phyloP scores from a whole-genome alignment of 1,139 yeast genomes.

The Torulaspora globosa region DNA sequence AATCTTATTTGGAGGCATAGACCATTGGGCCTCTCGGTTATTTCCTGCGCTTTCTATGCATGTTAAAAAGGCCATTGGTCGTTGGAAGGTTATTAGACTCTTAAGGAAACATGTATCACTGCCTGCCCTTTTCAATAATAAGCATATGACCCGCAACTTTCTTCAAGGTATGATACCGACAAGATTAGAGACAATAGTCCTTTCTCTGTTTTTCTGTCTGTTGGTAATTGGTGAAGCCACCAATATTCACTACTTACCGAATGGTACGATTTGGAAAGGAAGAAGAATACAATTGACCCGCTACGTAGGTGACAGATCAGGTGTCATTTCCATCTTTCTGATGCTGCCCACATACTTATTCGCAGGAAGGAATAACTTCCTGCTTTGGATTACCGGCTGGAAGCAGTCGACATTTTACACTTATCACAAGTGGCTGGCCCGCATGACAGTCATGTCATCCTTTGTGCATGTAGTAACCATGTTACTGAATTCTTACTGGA shows the following conservation, averaged over 20 bases:
- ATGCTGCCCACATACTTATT: slow-evolving; percentile 51
- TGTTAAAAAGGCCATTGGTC: slow-evolving; percentile 40
- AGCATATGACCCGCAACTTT: slow-evolving; percentile 18
- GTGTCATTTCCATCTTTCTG: slow-evolving; percentile 43
- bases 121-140: slow-evolving; percentile 44
- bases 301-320: slow-evolving; percentile 57
- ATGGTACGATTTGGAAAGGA: slow-evolving; percentile 42
- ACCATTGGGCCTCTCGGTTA: slow-evolving; percentile 37
- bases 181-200: slow-evolving; percentile 53
- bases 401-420: slow-evolving; percentile 55
- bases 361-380: slow-evolving; percentile 63
- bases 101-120: slow-evolving; percentile 47
- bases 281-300: slow-evolving; percentile 47
- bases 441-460: slow-evolving; percentile 34
- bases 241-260: slow-evolving; percentile 42
- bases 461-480: slow-evolving; percentile 31
- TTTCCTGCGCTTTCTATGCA: slow-evolving; percentile 18
- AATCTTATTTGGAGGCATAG: slow-evolving; percentile 41
- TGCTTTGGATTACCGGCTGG: slow-evolving; percentile 66
- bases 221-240: slow-evolving; percentile 44
- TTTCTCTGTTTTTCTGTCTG: slow-evolving; percentile 45
- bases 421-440: slow-evolving; percentile 64
- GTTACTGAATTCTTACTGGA: slow-evolving; percentile 27
- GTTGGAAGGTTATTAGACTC: slow-evolving; percentile 32
- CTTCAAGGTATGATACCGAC: slow-evolving; percentile 48